Evolutionary conservation across 2,329 filamentous ascomycete species (phyloP).

Genomic region (Alternaria postmessia): DNA sequence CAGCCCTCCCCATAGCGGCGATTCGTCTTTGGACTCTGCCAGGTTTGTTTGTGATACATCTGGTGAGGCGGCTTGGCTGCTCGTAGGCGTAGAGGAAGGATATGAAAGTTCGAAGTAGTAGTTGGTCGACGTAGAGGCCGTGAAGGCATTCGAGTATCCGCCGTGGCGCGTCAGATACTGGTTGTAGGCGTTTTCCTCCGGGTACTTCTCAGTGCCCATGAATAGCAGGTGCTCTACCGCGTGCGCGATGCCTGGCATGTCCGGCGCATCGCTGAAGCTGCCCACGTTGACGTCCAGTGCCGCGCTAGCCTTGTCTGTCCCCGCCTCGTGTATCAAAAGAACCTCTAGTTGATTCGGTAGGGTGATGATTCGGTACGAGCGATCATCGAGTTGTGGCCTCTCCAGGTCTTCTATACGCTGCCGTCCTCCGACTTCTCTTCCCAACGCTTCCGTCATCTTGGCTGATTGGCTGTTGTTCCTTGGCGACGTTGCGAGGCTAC

Average conservation of each 20-base stretch:
- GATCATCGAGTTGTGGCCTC: slow-evolving; percentile 84
- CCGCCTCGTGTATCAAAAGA: slow-evolving; percentile 88
- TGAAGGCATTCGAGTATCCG: slow-evolving; percentile 94
- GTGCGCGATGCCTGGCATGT: slow-evolving; percentile 95
- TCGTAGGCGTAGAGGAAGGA: slow-evolving; percentile 66
- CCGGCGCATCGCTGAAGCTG: slow-evolving; percentile 88
- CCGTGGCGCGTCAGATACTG: slow-evolving; percentile 91
- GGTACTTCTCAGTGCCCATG: slow-evolving; percentile 99
- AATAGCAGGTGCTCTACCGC: slow-evolving; percentile 96
- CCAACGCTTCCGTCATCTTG: slow-evolving; percentile 44
- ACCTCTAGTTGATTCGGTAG: slow-evolving; percentile 89
- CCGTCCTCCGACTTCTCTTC: slow-evolving; percentile 31
- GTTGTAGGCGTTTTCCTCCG: slow-evolving; percentile 80
- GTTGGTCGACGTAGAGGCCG: slow-evolving; percentile 90
- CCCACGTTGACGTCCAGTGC: slow-evolving; percentile 96
- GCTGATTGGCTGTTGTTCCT: slow-evolving; percentile 12
- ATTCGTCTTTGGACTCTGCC: slow-evolving; percentile 51
- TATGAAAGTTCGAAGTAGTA: slow-evolving; percentile 97
- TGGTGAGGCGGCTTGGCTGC: slow-evolving; percentile 57
- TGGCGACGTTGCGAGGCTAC: slow-evolving; percentile 16
- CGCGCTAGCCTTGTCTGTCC: slow-evolving; percentile 96
- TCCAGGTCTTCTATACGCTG: slow-evolving; percentile 71
- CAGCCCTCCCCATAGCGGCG: slow-evolving; percentile 80
- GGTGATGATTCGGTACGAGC: slow-evolving; percentile 85
- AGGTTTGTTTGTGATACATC: slow-evolving; percentile 49